Evolutionary conservation across 768 basidiomycete species (phyloP).

Genomic region (Podaxis sp.): DNA sequence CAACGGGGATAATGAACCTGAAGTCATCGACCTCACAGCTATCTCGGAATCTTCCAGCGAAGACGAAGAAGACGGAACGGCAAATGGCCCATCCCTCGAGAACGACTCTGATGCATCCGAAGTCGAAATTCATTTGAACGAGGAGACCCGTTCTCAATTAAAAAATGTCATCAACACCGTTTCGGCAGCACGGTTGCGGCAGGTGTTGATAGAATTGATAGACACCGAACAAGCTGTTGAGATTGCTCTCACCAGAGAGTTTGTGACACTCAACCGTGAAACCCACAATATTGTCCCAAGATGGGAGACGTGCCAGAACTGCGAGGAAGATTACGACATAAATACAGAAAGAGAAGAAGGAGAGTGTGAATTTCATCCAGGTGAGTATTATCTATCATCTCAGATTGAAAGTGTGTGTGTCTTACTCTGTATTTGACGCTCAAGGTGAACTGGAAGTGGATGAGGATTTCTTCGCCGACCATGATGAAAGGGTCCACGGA

Average conservation of each 20-base stretch:
- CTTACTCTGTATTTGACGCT: conserved; percentile 1
- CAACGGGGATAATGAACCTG: conserved; percentile 24
- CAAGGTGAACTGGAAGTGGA: conserved; percentile 43
- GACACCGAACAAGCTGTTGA: conserved; percentile 41
- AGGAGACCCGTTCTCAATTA: conserved; percentile 41
- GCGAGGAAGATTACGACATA: conserved; percentile 47
- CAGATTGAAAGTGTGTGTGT: not conserved
- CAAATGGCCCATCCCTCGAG: conserved; percentile 21
- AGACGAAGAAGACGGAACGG: conserved; percentile 22
- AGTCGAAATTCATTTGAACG: conserved; percentile 37
- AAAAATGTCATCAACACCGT: conserved; percentile 41
- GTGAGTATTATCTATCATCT: conserved; percentile 28
- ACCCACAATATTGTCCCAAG: conserved; percentile 37
- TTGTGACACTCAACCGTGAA: conserved; percentile 39
- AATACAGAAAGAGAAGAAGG: conserved; percentile 33
- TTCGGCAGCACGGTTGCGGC: conserved; percentile 44
- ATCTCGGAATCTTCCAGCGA: conserved; percentile 34
- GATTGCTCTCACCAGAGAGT: conserved; percentile 40
- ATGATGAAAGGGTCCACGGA: conserved; percentile 49
- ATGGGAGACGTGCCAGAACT: conserved; percentile 49
- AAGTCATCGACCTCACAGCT: conserved; percentile 47
- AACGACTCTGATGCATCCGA: conserved; percentile 24
- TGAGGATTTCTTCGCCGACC: conserved; percentile 41
- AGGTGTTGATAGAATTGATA: conserved; percentile 37
- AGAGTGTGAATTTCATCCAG: conserved; percentile 53